A percentile compares a stretch with the other conserved stretches of the same genome.
Evolutionary conservation across 1,284 basidiomycete species (phyloP).

Genomic region (Termitomyces sp.): DNA sequence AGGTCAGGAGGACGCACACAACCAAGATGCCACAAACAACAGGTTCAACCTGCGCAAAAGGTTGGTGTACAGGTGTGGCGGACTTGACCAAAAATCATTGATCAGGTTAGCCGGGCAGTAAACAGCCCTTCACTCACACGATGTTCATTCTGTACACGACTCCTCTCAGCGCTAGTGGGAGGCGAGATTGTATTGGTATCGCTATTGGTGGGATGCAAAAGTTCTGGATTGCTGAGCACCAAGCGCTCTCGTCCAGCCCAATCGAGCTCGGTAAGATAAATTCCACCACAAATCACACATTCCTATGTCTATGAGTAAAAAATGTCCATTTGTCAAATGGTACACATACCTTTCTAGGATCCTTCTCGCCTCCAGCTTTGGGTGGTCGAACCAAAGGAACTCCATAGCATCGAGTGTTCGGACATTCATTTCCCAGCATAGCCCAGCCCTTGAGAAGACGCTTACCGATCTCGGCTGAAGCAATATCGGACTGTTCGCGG

Average conservation of each 20-base stretch:
- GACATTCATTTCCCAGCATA: constrained; percentile 80
- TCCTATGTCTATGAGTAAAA: constrained; percentile 42
- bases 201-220: not conserved
- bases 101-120: not conserved
- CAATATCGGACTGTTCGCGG: constrained; percentile 73
- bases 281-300: constrained; percentile 67
- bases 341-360: constrained; percentile 54
- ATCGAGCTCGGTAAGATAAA: constrained; percentile 55
- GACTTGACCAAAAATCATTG: not conserved
- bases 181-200: not conserved
- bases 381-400: constrained; percentile 71
- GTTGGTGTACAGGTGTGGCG: not conserved
- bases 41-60: not conserved
- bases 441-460: constrained; percentile 77
- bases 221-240: constrained; percentile 26
- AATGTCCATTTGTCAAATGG: not conserved
- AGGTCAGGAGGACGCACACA: not conserved
- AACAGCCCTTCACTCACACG: constrained; percentile 7
- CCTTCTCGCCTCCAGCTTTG: constrained; percentile 52
- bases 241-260: constrained; percentile 47
- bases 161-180: not conserved
- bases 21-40: constrained; percentile 1
- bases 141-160: not conserved
- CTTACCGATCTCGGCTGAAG: constrained; percentile 72
- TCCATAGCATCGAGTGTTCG: constrained; percentile 59